These are phyloP conservation scores for Cenococcum geophilum DNA, from an alignment of 495 filamentous ascomycete species.

Conservation along the genomic window DNA sequence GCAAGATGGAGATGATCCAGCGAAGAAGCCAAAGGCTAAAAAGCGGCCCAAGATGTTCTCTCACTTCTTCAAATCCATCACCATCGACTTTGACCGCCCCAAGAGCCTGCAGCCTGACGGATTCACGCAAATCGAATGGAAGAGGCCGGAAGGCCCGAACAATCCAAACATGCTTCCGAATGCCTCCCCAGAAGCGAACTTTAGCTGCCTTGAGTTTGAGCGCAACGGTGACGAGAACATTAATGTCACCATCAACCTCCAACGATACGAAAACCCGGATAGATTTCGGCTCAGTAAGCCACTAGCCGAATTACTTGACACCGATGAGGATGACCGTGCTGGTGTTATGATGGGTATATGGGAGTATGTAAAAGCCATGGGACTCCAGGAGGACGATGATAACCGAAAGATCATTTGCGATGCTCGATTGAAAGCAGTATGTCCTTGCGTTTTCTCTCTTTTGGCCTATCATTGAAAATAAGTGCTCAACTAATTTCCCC, in stretches of 20 bases:
- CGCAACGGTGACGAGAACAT: slow-evolving; percentile 85
- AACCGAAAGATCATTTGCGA: slow-evolving; percentile 88
- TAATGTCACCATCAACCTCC: slow-evolving; percentile 84
- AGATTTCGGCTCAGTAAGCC: slow-evolving; percentile 69
- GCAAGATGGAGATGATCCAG: slow-evolving; percentile 44
- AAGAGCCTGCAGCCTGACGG: slow-evolving; percentile 49
- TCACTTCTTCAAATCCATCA: slow-evolving; percentile 91
- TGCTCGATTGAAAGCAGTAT: slow-evolving; percentile 66
- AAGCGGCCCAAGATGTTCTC: slow-evolving; percentile 59
- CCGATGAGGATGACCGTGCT: slow-evolving; percentile 75
- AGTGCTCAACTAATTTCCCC: not conserved
- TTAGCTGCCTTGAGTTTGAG: slow-evolving; percentile 88
- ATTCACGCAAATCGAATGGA: slow-evolving; percentile 63
- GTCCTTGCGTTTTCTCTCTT: slow-evolving; percentile 19
- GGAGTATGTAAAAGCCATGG: slow-evolving; percentile 87
- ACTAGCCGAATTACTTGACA: slow-evolving; percentile 80
- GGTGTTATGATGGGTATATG: slow-evolving; percentile 85
- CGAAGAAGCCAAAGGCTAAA: slow-evolving; percentile 40
- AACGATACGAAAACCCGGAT: slow-evolving; percentile 78
- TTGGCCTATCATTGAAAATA: not conserved
- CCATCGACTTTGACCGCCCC: slow-evolving; percentile 74
- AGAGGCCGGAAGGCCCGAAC: slow-evolving; percentile 50
- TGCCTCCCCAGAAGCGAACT: slow-evolving; percentile 54
- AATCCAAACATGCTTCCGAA: slow-evolving; percentile 23
- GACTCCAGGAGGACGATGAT: slow-evolving; percentile 87